phyloP scores from a whole-genome alignment of 1,284 basidiomycete species.

The Ganoderma leucocontextum region DNA sequence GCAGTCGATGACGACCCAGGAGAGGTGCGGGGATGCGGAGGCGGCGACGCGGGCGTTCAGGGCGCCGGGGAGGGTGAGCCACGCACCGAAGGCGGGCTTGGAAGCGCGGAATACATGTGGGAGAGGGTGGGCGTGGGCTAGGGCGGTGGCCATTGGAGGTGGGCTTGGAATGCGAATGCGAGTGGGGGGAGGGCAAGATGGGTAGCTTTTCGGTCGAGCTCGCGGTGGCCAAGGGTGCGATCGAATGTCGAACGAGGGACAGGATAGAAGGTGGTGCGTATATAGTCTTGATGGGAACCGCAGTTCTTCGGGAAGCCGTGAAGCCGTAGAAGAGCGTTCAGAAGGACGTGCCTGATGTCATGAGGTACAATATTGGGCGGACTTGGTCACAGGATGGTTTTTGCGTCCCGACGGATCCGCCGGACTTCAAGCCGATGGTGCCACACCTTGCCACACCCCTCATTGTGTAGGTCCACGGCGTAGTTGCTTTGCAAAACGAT shows the following conservation, averaged over 20 bases:
- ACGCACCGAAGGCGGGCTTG: constrained; percentile 69
- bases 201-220: background rate
- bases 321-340: background rate
- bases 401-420: background rate
- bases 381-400: background rate
- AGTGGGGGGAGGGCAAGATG: background rate
- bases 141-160: background rate
- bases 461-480: background rate
- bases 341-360: background rate
- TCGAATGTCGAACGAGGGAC: background rate
- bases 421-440: background rate
- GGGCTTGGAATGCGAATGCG: background rate
- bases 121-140: constrained; percentile 37
- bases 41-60: constrained; percentile 65
- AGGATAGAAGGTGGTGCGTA: background rate
- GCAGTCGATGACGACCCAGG: constrained; percentile 71
- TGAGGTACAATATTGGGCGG: background rate
- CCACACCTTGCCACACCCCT: background rate
- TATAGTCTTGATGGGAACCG: background rate
- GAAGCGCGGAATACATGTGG: constrained; percentile 40
- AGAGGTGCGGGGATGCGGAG: constrained; percentile 60
- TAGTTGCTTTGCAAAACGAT: background rate
- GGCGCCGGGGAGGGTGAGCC: constrained; percentile 66
- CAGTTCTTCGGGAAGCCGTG: background rate
- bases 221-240: background rate